Evolutionary conservation across 352 stramenopile genomes (phyloP).

Genomic region (Phytophthora agathidicida): DNA sequence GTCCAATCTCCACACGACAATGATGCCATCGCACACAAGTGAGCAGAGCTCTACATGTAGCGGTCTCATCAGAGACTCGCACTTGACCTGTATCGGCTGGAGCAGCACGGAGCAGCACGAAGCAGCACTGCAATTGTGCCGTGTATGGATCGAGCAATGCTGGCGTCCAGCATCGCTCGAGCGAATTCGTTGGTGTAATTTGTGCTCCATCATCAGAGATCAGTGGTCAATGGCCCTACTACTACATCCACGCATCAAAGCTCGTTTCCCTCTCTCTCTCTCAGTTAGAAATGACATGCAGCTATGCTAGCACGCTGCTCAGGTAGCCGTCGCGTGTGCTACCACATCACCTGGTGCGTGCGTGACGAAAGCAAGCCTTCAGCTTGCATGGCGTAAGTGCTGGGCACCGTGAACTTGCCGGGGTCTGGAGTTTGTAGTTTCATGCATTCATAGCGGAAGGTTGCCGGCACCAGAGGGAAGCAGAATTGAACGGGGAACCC

Average conservation of each 20-base stretch:
- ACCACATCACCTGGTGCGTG: slow-evolving; percentile 63
- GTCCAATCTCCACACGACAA: no score
- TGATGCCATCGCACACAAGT: no score
- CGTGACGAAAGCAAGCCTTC: slow-evolving; percentile 60
- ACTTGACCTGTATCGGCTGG: no score
- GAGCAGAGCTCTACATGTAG: no score
- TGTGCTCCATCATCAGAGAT: slow-evolving; percentile 3
- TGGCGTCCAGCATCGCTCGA: no score
- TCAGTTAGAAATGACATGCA: no score
- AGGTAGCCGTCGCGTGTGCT: slow-evolving; percentile 62
- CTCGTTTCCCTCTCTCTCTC: not conserved
- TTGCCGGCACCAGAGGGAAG: slow-evolving; percentile 68
- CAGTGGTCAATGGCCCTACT: no score
- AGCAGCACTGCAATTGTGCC: no score
- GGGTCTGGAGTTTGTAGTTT: slow-evolving; percentile 41
- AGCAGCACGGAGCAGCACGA: no score
- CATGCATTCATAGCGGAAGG: slow-evolving; percentile 62
- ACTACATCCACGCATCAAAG: slow-evolving; percentile 24
- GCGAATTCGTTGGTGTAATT: not conserved
- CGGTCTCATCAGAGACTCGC: no score
- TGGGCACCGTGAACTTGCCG: slow-evolving; percentile 40
- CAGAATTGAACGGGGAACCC: slow-evolving; percentile 79
- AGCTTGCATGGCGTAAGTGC: slow-evolving; percentile 34
- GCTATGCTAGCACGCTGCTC: no score
- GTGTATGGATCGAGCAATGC: no score